Base-by-base conservation (phyloP, 2,329 filamentous ascomycete species). In the Trichophaea hybrida region DNA sequence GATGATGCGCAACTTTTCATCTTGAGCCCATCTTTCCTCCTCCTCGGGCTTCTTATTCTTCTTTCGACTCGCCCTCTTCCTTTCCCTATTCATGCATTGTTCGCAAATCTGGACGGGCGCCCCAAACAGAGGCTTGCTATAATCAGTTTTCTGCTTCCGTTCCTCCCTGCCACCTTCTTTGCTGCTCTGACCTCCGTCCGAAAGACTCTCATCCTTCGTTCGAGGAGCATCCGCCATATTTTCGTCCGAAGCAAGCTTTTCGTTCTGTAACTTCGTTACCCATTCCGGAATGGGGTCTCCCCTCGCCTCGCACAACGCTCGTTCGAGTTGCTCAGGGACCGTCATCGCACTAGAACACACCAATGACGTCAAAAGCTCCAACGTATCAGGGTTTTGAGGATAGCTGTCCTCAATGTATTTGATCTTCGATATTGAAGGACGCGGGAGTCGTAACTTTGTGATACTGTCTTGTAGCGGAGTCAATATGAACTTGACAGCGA, bases 31-130 rank as follows among this genome's bases (percentile, higher is more conserved):
- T 37, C 87, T 77, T 71, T 93, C 84, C 69, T 97, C 90, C 70
- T 97, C 91, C 61, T 96, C 89, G 0, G 85, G 83, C 69, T 94
- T 93, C 74, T 94, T 93, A 62, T 87, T 80, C 77, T 95, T 96
- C 74, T 97, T 97, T 54, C 93, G 79, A 12, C 55, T 49, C 1
- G 85, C 90, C 55, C 93, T 81, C 74, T 97, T 97, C 58, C 87
- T 80, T 73, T 98, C 93, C 65, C 93, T 81, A 59, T 84, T 84
- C 69, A 96, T 93, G 73, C 93, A 98, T n/a, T 88, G 88, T 32
- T 77, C 73, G 73, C 93, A 98, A 62, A 97, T 97, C 67, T 84
- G 83, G 15, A 98, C 88, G 67, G 40, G 35, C 8, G 53, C 53
- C 15, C 53, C 53, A 31, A 43, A 55, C 12, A 57, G 15, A 34